These are phyloP conservation scores for Aureobasidium sp. DNA, from an alignment of 2,329 filamentous ascomycete genomes.

Conservation along the genomic window DNA sequence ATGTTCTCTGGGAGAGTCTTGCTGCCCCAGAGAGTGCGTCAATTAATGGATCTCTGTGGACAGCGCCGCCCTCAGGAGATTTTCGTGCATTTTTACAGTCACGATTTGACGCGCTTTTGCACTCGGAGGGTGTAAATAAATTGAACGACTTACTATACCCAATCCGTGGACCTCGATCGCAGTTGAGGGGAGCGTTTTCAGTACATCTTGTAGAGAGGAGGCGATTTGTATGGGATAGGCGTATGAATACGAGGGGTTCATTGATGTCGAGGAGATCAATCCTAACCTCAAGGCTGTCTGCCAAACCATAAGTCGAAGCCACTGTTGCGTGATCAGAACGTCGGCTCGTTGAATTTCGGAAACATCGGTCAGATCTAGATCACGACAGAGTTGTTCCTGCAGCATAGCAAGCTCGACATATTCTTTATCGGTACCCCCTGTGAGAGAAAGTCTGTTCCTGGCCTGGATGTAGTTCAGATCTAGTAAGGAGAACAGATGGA, in stretches of 20 bases:
- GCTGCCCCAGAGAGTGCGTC: no score
- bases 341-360: constrained; percentile 19
- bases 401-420: neutral
- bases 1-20: neutral
- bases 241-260: constrained; percentile 18
- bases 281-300: constrained; percentile 19
- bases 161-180: neutral
- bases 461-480: constrained; percentile 16
- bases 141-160: constrained; percentile 1
- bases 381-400: constrained; percentile 1
- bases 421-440: neutral
- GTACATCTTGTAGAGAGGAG: neutral
- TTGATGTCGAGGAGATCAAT: constrained; percentile 16
- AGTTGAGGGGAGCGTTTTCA: neutral
- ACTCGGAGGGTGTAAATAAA: neutral
- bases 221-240: constrained; percentile 19
- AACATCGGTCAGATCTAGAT: constrained; percentile 11
- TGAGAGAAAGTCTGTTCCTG: neutral
- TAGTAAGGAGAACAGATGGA: constrained; percentile 18
- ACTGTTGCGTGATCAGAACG: constrained; percentile 20
- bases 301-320: constrained; percentile 21
- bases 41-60: neutral
- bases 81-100: neutral
- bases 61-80: neutral
- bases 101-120: neutral